A percentile compares a stretch with the other conserved stretches of the same genome.
phyloP scores from a whole-genome alignment of 2,329 filamentous ascomycete genomes.

The Colletotrichum sp. region DNA sequence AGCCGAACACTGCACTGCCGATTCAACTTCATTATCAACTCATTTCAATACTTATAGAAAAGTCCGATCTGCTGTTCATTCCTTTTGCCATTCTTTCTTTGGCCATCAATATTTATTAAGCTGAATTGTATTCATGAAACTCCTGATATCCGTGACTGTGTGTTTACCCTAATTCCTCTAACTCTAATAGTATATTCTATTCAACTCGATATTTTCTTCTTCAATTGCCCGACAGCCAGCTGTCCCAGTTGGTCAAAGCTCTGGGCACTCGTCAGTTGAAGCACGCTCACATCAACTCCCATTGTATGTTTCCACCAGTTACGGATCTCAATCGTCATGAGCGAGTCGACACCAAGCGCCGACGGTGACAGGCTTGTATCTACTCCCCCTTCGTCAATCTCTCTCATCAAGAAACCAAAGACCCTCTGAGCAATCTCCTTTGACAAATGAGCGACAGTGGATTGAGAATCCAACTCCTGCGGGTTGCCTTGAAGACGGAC shows the following conservation, averaged over 20 bases:
- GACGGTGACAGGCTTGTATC: conserved; percentile 1
- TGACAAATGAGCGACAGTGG: neutral
- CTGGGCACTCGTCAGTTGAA: neutral
- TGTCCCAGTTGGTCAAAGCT: conserved; percentile 4
- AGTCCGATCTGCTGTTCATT: neutral
- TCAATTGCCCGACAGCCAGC: neutral
- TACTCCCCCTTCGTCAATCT: neutral
- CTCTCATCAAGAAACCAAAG: neutral
- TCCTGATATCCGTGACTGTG: accelerated
- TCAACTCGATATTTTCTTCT: neutral
- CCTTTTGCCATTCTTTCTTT: neutral
- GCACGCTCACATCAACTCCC: neutral
- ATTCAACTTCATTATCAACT: neutral
- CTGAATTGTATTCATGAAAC: neutral
- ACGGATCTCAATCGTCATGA: conserved; percentile 19
- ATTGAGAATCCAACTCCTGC: neutral
- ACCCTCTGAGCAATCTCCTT: neutral
- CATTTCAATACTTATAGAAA: neutral
- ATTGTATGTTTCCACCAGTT: conserved; percentile 16
- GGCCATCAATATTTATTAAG: neutral
- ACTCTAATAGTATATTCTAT: neutral
- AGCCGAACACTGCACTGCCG: neutral
- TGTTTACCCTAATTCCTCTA: accelerated
- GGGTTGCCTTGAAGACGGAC: neutral
- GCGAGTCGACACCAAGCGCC: conserved; percentile 12